A percentile compares a stretch with the other conserved stretches of the same genome.
Evolutionary conservation across 345 rosid species (phyloP).

Genomic region (Microcos paniculata): DNA sequence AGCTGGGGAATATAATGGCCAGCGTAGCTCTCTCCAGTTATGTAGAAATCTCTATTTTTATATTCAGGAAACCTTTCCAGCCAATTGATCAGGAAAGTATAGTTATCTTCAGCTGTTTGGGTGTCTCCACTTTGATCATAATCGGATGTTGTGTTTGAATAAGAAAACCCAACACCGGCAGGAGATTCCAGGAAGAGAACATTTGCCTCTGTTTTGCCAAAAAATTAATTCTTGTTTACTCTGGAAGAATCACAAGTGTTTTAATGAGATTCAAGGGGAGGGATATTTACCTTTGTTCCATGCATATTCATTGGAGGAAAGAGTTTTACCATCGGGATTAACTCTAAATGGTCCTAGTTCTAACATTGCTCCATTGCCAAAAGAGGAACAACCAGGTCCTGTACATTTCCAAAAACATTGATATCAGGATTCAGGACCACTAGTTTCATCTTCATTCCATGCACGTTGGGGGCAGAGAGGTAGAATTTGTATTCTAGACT

Average conservation of each 20-base stretch:
- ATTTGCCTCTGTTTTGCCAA: slow-evolving; percentile 35
- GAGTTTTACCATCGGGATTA: slow-evolving; percentile 34
- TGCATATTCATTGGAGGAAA: slow-evolving; percentile 32
- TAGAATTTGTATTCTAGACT: not conserved
- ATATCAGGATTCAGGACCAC: not conserved
- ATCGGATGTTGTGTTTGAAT: slow-evolving; percentile 28
- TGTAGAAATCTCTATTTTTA: slow-evolving; percentile 32
- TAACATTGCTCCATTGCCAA: slow-evolving; percentile 47
- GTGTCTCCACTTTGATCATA: slow-evolving; percentile 21
- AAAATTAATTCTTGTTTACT: not conserved
- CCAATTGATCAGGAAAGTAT: slow-evolving; percentile 46
- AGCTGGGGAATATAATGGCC: slow-evolving; percentile 57
- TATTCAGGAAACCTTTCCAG: slow-evolving; percentile 43
- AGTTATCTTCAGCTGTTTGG: slow-evolving; percentile 36
- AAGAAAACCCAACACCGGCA: slow-evolving; percentile 41
- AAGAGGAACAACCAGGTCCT: slow-evolving; percentile 55
- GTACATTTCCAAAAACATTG: not conserved
- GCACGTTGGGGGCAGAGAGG: not conserved
- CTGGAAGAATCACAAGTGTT: not conserved
- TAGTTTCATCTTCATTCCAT: not conserved
- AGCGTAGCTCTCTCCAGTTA: slow-evolving; percentile 51
- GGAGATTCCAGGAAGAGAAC: slow-evolving; percentile 57
- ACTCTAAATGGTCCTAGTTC: slow-evolving; percentile 54
- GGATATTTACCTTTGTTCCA: slow-evolving; percentile 39
- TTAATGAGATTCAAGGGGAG: not conserved